Conservation (phyloP, 768 basidiomycete species). For the Rubroboletus satanas region DNA sequence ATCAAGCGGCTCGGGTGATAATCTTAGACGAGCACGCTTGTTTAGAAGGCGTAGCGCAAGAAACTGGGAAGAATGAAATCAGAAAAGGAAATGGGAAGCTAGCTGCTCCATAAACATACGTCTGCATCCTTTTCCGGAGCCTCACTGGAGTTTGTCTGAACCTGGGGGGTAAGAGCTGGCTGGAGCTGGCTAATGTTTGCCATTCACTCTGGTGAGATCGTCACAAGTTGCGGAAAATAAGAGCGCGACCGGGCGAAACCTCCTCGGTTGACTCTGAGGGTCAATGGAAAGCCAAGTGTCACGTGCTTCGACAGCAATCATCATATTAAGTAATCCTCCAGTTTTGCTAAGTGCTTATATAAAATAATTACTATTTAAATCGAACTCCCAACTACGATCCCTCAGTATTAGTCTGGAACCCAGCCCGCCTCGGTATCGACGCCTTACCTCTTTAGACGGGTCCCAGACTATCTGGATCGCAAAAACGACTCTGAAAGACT, state of each 20-base stretch:
- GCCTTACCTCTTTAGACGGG: no score
- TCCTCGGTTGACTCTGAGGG: background rate
- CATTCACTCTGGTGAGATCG: conserved; percentile 12
- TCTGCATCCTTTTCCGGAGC: conserved; percentile 31
- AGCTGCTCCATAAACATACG: conserved; percentile 14
- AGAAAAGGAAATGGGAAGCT: background rate
- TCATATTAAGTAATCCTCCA: background rate
- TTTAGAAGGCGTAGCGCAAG: conserved; percentile 41
- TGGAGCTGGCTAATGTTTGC: conserved; percentile 33
- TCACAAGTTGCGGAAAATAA: background rate
- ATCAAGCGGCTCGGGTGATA: conserved; percentile 52
- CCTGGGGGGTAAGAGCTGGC: conserved; percentile 17
- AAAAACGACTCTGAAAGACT: background rate
- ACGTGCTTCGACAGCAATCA: background rate
- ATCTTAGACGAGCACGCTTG: conserved; percentile 60
- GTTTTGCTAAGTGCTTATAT: background rate
- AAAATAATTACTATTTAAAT: background rate
- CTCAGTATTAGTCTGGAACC: no score
- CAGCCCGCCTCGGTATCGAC: no score
- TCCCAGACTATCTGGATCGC: background rate
- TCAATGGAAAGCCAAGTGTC: background rate
- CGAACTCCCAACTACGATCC: background rate
- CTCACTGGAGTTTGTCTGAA: conserved; percentile 24
- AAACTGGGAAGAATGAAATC: conserved; percentile 29
- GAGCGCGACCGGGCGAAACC: background rate